Base-by-base conservation (phyloP, 1,284 basidiomycete genomes). In the Cryptococcus sp. region DNA sequence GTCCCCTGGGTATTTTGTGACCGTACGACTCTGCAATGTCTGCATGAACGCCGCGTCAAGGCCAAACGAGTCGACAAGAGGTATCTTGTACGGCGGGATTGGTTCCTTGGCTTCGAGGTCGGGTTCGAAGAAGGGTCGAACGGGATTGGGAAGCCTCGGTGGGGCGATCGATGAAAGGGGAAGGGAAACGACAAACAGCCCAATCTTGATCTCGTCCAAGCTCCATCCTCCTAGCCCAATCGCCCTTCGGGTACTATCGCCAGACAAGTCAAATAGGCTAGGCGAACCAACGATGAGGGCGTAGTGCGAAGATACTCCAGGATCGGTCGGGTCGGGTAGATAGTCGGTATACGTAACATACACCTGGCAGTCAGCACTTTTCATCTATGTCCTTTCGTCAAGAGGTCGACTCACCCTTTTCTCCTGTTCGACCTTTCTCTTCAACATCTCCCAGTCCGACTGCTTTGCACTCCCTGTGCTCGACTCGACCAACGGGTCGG, bases 111-210 rank as follows among this genome's bases (percentile, higher is more conserved):
- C 6, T n/a, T 48, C 10, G 44, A 10, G 3, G 12, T 18, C n/a
- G 11, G 19, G 14, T 21, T 18, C 18, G 25, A 32, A n/a, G 34
- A 48, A 46, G 18, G 61, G 56, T 3, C 47, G 33, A 21, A 63
- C 52, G 5, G 63, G 63, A 41, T 63, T 60, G 4, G 62, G 62
- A 7, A 60, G 46, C 23, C 21, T 22, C 0, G 50, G 51, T 12
- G 51, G 11, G 1, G 45, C 21, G 14, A 18, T 23, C 1, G 47
- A 43, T 1, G 40, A 22, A 6, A 60, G 22, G 3, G 63, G 61
- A 5, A 63, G 43, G 0, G 53, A 33, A 9, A 63, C 25, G 11
- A 62, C 35, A 14, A 60, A 14, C 0, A 52, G 33, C 24, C 51
- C 47, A 11, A 54, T 22, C 18, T 50, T 49, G 33, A 53, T 43